A percentile compares a stretch with the other conserved stretches of the same genome.
phyloP scores from a whole-genome alignment of 1,284 basidiomycete species.

The Ustilago vetiveriae region DNA sequence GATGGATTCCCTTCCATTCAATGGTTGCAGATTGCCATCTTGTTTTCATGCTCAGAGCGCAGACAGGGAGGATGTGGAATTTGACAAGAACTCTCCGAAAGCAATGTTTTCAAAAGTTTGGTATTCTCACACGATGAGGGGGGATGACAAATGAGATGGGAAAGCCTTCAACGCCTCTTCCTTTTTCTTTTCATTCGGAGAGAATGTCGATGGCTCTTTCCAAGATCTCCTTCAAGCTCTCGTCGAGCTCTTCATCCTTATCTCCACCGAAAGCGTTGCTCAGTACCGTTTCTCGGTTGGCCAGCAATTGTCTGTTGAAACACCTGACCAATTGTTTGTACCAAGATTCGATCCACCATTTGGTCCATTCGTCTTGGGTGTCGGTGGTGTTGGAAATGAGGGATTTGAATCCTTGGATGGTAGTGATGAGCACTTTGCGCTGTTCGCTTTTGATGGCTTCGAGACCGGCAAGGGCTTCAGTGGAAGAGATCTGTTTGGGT shows the following conservation, averaged over 20 bases:
- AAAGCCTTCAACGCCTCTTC: no score
- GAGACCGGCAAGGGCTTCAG: slow-evolving; percentile 48
- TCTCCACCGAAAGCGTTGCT: slow-evolving; percentile 50
- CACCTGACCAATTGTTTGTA: slow-evolving; percentile 46
- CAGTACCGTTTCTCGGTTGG: slow-evolving; percentile 51
- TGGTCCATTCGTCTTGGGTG: slow-evolving; percentile 35
- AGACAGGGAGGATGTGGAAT: no score
- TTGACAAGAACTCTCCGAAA: no score
- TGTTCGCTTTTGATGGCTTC: slow-evolving; percentile 63
- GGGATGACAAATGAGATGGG: no score
- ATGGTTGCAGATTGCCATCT: no score
- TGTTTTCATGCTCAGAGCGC: no score
- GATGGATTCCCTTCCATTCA: no score
- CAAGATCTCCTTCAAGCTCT: slow-evolving; percentile 7
- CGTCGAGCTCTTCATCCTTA: neutral
- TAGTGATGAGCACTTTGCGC: slow-evolving; percentile 59
- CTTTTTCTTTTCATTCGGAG: slow-evolving; percentile 37
- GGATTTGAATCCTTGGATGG: slow-evolving; percentile 44
- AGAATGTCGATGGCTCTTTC: slow-evolving; percentile 37
- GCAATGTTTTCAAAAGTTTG: no score
- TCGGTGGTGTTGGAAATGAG: slow-evolving; percentile 4
- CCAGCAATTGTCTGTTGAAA: slow-evolving; percentile 49
- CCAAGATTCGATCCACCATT: slow-evolving; percentile 63
- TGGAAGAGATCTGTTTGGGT: slow-evolving; percentile 15
- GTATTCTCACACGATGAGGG: no score